Evolutionary conservation across 768 basidiomycete species (phyloP).

Genomic region (Rhodotorula diobovata): DNA sequence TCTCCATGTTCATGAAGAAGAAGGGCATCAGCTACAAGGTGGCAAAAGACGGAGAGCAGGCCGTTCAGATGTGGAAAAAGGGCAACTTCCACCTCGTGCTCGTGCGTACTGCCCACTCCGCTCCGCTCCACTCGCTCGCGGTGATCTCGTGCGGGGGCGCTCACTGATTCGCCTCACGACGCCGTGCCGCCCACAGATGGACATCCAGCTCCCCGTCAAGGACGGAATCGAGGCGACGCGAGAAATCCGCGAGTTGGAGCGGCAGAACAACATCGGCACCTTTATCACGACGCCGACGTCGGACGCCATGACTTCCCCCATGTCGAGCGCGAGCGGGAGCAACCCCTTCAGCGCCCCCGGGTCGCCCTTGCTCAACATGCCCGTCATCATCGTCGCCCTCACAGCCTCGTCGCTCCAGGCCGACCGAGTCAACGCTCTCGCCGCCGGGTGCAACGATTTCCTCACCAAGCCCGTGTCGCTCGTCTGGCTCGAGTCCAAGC

Average conservation of each 20-base stretch:
- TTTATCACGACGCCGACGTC: conserved; percentile 65
- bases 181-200: no score
- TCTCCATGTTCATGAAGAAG: conserved; percentile 93
- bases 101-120: conserved; percentile 54
- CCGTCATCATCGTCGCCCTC: conserved; percentile 98
- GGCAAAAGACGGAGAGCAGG: conserved; percentile 91
- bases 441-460: conserved; percentile 98
- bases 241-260: conserved; percentile 83
- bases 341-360: conserved; percentile 66
- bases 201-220: conserved; percentile 99
- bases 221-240: conserved; percentile 96
- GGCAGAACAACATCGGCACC: conserved; percentile 60
- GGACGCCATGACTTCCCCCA: conserved; percentile 49
- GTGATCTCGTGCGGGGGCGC: no score
- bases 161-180: no score
- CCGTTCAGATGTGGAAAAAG: conserved; percentile 87
- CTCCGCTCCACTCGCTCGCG: not conserved
- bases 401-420: conserved; percentile 92
- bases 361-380: conserved; percentile 47
- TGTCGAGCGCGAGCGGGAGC: conserved; percentile 45
- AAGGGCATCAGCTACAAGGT: conserved; percentile 92
- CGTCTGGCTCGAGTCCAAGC: conserved; percentile 94
- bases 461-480: conserved; percentile 94
- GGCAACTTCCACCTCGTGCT: conserved; percentile 93
- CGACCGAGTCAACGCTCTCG: conserved; percentile 94